phyloP scores from a whole-genome alignment of 495 filamentous ascomycete species.

The Filosporella fistucella region DNA sequence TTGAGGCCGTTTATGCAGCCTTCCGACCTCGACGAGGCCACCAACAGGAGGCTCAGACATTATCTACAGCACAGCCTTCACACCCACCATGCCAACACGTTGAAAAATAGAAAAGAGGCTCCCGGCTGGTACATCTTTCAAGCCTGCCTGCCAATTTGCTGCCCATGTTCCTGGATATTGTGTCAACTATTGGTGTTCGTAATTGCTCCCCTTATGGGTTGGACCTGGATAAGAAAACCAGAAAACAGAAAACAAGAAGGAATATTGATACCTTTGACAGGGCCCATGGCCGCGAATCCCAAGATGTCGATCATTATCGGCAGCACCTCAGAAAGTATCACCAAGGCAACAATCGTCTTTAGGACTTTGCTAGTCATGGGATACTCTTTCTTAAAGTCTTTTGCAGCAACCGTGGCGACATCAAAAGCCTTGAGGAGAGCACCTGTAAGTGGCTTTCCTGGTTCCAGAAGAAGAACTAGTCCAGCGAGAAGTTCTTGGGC shows the following conservation, averaged over 20 bases:
- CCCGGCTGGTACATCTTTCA: slow-evolving; percentile 39
- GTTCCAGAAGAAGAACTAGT: neutral
- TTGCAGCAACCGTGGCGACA: neutral
- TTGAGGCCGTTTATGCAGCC: too few relatives aligned
- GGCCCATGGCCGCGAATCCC: slow-evolving; percentile 45
- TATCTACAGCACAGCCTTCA: too few relatives aligned
- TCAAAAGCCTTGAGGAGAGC: neutral
- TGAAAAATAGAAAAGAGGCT: slow-evolving; percentile 48
- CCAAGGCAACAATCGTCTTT: slow-evolving; percentile 42
- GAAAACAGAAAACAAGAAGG: too few relatives aligned
- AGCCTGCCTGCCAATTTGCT: slow-evolving; percentile 38
- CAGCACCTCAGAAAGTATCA: slow-evolving; percentile 37
- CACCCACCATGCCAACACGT: slow-evolving; percentile 40
- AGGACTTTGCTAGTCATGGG: slow-evolving; percentile 26
- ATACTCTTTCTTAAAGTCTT: slow-evolving; percentile 37
- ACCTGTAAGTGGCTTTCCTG: neutral
- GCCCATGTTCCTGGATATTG: slow-evolving; percentile 35
- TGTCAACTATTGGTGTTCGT: neutral
- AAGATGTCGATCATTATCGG: slow-evolving; percentile 41
- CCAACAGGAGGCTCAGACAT: too few relatives aligned
- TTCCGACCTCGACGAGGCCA: too few relatives aligned
- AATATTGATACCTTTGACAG: slow-evolving; percentile 35
- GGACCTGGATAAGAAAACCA: too few relatives aligned
- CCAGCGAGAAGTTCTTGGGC: neutral
- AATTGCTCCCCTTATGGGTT: neutral